A percentile compares a stretch with the other conserved stretches of the same genome.
Conservation (phyloP, 140 eudicot species). For the Senecio squalidus region DNA sequence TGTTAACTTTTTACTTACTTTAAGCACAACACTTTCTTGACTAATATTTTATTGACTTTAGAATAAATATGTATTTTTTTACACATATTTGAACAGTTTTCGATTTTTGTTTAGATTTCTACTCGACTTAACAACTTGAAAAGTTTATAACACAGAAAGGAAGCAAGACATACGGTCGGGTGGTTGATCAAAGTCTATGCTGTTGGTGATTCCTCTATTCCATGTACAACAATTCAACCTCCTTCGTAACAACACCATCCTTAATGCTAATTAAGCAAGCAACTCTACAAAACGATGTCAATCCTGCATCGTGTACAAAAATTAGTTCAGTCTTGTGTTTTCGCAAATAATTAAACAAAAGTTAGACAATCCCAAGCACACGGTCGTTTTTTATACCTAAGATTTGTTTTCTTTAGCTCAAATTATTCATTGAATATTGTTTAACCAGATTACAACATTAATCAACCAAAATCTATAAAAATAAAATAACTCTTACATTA, state of each 20-base stretch:
- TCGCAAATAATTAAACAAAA: not conserved
- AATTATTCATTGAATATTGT: not conserved
- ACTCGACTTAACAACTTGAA: no score
- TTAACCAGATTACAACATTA: no score
- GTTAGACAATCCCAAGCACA: not conserved
- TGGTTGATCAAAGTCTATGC: slow-evolving; percentile 82
- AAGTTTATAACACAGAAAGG: no score
- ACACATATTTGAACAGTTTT: no score
- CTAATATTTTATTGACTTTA: no score
- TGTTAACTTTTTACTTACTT: no score
- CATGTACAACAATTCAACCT: slow-evolving; percentile 76
- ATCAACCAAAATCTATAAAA: no score
- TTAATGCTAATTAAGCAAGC: not conserved
- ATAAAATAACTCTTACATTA: no score
- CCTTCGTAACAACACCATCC: slow-evolving; percentile 52
- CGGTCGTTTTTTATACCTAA: not conserved
- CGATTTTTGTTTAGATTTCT: no score
- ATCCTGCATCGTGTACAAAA: not conserved
- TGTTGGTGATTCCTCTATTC: slow-evolving; percentile 42
- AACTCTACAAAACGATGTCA: not conserved
- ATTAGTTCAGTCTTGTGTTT: not conserved
- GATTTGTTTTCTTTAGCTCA: not conserved
- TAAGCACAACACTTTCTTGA: no score
- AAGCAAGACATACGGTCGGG: slow-evolving; percentile 20
- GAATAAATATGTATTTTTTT: no score